Conservation (phyloP, 2,329 filamentous ascomycete genomes). For the Fusarium globosum region DNA sequence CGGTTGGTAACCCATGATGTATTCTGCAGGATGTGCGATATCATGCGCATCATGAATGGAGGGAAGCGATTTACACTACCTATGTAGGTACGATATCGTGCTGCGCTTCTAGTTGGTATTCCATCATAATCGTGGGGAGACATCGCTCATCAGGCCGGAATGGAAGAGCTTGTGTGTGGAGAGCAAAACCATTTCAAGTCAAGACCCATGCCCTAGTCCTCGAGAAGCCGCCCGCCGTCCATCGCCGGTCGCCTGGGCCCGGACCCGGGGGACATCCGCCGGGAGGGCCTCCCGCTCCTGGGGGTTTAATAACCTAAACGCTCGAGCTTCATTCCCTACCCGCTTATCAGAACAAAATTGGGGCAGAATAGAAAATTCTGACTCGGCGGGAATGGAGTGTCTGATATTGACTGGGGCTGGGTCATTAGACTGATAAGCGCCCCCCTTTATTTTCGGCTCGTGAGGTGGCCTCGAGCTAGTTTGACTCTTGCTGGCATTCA, state of each 20-base stretch:
- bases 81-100: slow-evolving; percentile 5
- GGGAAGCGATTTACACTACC: slow-evolving; percentile 6
- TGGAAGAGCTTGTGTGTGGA: slow-evolving; percentile 24
- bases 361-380: slow-evolving; percentile 34
- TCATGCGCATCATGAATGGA: slow-evolving; percentile 24
- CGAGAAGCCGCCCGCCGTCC: slow-evolving; percentile 17
- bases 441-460: slow-evolving; percentile 25
- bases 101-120: slow-evolving; percentile 6
- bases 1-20: slow-evolving; percentile 28
- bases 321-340: slow-evolving; percentile 33
- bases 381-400: slow-evolving; percentile 34
- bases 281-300: slow-evolving; percentile 38
- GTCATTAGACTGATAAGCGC: slow-evolving; percentile 16
- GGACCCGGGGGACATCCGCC: slow-evolving; percentile 35
- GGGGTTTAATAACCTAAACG: slow-evolving; percentile 36
- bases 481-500: slow-evolving; percentile 24
- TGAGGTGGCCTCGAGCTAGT: slow-evolving; percentile 32
- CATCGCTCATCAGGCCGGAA: slow-evolving; percentile 10
- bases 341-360: slow-evolving; percentile 37
- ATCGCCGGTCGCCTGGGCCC: slow-evolving; percentile 33
- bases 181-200: slow-evolving; percentile 24
- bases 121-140: slow-evolving; percentile 8
- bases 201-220: slow-evolving; percentile 32
- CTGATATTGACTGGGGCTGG: slow-evolving; percentile 23
- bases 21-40: slow-evolving; percentile 23